Conservation (phyloP, 768 basidiomycete genomes). For the Lentinula edodes region DNA sequence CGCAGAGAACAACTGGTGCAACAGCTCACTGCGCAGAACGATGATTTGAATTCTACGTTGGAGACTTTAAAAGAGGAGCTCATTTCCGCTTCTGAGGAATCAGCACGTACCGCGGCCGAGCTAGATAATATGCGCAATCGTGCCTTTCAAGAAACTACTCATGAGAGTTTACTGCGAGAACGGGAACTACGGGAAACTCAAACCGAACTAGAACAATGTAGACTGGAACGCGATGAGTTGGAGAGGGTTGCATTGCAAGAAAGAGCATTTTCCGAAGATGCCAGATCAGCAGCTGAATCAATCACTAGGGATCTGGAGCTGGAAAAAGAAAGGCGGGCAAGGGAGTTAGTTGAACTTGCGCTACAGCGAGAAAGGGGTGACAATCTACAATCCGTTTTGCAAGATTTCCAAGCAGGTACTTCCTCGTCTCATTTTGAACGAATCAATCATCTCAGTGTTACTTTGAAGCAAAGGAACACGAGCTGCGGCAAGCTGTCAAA, state of each 20-base stretch:
- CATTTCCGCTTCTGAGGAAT: slow-evolving; percentile 68
- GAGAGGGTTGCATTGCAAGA: slow-evolving; percentile 51
- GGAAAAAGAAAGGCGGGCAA: slow-evolving; percentile 53
- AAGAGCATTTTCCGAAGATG: slow-evolving; percentile 66
- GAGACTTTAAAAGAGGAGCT: slow-evolving; percentile 81
- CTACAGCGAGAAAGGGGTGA: slow-evolving; percentile 65
- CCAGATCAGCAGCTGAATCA: slow-evolving; percentile 48
- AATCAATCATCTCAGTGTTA: slow-evolving; percentile 7
- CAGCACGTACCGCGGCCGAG: slow-evolving; percentile 62
- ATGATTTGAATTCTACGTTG: slow-evolving; percentile 64
- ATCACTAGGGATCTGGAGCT: slow-evolving; percentile 63
- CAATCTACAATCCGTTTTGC: slow-evolving; percentile 89
- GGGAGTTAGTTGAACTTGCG: slow-evolving; percentile 53
- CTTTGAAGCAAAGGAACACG: slow-evolving; percentile 77
- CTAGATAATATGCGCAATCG: slow-evolving; percentile 62
- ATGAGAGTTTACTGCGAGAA: slow-evolving; percentile 68
- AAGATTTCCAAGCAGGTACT: slow-evolving; percentile 92
- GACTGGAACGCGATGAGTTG: slow-evolving; percentile 71
- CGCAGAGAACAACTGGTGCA: slow-evolving; percentile 81
- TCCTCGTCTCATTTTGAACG: slow-evolving; percentile 7
- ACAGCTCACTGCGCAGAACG: slow-evolving; percentile 71
- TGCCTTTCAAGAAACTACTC: slow-evolving; percentile 60
- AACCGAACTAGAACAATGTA: slow-evolving; percentile 81
- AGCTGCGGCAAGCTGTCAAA: slow-evolving; percentile 77
- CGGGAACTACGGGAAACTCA: slow-evolving; percentile 77